Evolutionary conservation across 2,329 filamentous ascomycete species (phyloP).

Genomic region (Fusarium sp.): DNA sequence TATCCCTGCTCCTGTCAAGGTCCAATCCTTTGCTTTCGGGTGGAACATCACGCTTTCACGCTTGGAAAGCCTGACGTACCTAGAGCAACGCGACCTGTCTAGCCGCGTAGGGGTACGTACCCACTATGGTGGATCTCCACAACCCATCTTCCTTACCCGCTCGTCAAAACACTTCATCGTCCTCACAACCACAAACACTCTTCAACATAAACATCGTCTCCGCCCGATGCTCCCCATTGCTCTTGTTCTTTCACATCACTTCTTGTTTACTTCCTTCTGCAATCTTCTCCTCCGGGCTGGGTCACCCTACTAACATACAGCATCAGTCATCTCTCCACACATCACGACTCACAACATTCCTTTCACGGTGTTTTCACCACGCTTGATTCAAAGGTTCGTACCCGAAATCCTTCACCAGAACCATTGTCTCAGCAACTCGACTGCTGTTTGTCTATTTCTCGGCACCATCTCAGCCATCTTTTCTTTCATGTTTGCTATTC

Average conservation of each 20-base stretch:
- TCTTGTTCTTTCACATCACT: constrained; percentile 43
- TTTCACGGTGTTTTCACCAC: constrained; percentile 53
- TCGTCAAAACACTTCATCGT: constrained; percentile 55
- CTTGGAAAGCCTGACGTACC: constrained; percentile 45
- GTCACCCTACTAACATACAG: constrained; percentile 48
- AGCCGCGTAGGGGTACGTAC: constrained; percentile 52
- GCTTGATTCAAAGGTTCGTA: constrained; percentile 54
- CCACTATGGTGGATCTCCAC: constrained; percentile 43
- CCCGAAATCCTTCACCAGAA: constrained; percentile 46
- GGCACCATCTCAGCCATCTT: constrained; percentile 22
- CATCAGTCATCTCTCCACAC: constrained; percentile 48
- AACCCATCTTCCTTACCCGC: constrained; percentile 51
- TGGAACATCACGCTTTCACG: constrained; percentile 47
- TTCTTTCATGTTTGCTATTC: constrained; percentile 16
- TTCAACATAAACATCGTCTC: constrained; percentile 54
- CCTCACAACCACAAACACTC: constrained; percentile 50
- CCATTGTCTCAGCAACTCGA: constrained; percentile 50
- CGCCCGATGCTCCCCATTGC: constrained; percentile 44
- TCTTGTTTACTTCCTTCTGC: constrained; percentile 44
- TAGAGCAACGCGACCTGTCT: constrained; percentile 50
- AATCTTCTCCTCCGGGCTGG: constrained; percentile 32
- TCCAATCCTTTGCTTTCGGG: constrained; percentile 45
- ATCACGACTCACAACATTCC: constrained; percentile 53
- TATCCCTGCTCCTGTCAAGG: constrained; percentile 21
- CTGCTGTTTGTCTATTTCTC: constrained; percentile 17